Evolutionary conservation across 192 early-diverging fungal genomes (phyloP), one percentile per base, ranked within the genome.

Genomic region (Fimicolochytrium jonesii): DNA sequence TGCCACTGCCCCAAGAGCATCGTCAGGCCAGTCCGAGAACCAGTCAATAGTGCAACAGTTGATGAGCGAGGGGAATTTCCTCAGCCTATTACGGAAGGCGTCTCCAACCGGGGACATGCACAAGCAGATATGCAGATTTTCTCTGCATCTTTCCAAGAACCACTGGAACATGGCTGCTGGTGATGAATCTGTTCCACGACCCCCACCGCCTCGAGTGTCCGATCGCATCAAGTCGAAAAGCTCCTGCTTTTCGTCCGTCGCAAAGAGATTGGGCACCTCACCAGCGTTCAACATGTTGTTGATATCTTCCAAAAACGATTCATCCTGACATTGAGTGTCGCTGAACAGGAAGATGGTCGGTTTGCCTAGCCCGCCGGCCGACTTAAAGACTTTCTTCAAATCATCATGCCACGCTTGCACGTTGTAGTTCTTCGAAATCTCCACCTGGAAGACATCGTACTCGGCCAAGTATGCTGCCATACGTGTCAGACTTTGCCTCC

Each of bases 31-130:
- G 42, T 79, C 82, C 11, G 69, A 72, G 66, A 84, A 84, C 82
- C 82, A 84, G 62, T 84, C 75, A 36, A 84, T 84, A 15, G 82
- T 84, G 52, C 82, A 84, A 56, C 82, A 84, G 60, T 84, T 84
- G 47, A 84, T 65, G 18, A 84, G 68, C 10, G 77, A 80, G 0
- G 82, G 82, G 44, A 84, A 84, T 53, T 83, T 79, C 31, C 82
- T 30, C 42, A 84, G 54, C 4, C 82, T 61, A 39, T 74, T 79
- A 44, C 82, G 49, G 65, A 84, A 84, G 4, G 82, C 79, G 44
- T 84, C 82, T 10, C 82, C 82, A 35, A 84, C 80, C 15, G 82
- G 82, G 62, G 72, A 76, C 82, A 84, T 84, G 48, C 69, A 71
- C 20, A 84, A 53, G 31, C 75, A 74, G 41, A 84, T 61, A 52